Evolutionary conservation across 768 basidiomycete genomes (phyloP), one percentile per base, ranked within the genome.

Genomic region (Mycena venus): DNA sequence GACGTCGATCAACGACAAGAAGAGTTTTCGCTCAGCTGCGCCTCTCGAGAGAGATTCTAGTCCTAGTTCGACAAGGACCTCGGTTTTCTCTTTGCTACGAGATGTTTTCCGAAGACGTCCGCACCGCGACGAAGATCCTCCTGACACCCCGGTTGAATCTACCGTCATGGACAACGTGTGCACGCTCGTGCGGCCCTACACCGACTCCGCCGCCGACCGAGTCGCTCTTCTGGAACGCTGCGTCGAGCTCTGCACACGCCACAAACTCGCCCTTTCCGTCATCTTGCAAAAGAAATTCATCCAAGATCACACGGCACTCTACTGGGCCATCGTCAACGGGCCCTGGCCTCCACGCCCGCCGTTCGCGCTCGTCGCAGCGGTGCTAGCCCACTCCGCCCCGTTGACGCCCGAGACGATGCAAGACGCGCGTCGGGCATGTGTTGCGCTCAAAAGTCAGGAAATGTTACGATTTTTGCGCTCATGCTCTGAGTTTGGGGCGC

Each of bases 281-380:
- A 44, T 72, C 34, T 32, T 72, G 47, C 71, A 72, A 25, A 47
- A 66, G 23, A 59, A 29, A 29, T 42, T 32, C 10, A 42, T 66
- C 10, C 34, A 60, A 1, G 27, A 36, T 34, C 71, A 72, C 32
- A 23, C 71, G 42, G 71, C 34, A 8, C 34, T 72, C 6, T 66
- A 72, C 36, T 66, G 71, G 71, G 63, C 71, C 3, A 72, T 72
- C 25, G 64, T 66, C 4, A 72, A 72, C 29, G 58, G 44, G 12
- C 64, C 64, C 42, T 55, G 64, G 47, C 63, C 63, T 3, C 58
- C 32, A 3, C 56, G 44, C 23, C 44, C 61, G 9, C 71, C 71
- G 47, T 72, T 66, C 31, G 55, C 51, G 11, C 58, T 72, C 44
- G 58, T 72, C 19, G 44, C 44, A 10, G 58, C 64, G 4, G 36